Evolutionary conservation across 2,329 filamentous ascomycete species (phyloP), one percentile per base, ranked within the genome.

Genomic region (Nemania serpens): DNA sequence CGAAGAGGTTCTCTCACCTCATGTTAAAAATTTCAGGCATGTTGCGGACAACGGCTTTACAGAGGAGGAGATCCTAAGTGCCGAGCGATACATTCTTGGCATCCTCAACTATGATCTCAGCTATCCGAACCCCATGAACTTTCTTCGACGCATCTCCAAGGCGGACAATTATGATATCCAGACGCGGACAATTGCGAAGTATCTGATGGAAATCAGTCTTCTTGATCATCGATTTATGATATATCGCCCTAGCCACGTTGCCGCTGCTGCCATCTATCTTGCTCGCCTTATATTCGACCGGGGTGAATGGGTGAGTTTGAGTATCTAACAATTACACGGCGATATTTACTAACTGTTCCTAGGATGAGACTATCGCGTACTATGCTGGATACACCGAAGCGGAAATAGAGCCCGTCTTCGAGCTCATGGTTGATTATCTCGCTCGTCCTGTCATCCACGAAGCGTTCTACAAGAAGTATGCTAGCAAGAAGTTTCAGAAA

Each of bases 51-150:
- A 98, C 76, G 95, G 94, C 58, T 99, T 98, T 78, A 91, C 88
- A 4, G 94, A 97, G 76, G 88, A 91, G 47, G 95, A 99, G 79
- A 98, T 99, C 68, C 84, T 99, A 41, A 94, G 91, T 73, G 95
- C 95, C n/a, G 95, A 99, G 79, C 91, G 95, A 68, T 97, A 96
- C 75, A 89, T 99, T 67, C 88, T 99, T 54, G 86, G 87, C 67
- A 93, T 93, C 5, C 85, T 99, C 63, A 90, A 97, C 80, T 99
- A 97, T 76, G 94, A 99, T 75, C 87, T 99, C 66, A 97, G 93
- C 81, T 99, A 97, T 74, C 95, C 95, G 58, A 99, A 99, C 79
- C 95, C 95, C 20, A 99, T 99, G 95, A 99, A 99, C 84, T 99
- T 99, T 81, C 87, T 99, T 63, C 91, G 95, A 67, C 91, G 96